Evolutionary conservation across 2,329 filamentous ascomycete species (phyloP).

Genomic region (Colletotrichum salicis): DNA sequence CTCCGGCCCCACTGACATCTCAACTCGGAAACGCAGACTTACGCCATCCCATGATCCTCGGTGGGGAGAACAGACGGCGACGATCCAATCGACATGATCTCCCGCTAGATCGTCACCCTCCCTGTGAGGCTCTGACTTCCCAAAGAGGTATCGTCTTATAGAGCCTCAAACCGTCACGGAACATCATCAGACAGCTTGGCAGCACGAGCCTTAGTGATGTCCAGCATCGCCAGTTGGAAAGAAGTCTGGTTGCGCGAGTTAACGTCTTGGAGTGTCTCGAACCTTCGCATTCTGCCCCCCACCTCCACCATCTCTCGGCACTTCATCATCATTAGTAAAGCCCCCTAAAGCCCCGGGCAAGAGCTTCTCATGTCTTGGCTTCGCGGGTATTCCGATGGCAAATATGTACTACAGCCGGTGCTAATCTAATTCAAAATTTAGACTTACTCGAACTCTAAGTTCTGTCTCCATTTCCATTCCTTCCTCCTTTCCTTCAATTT

Average conservation of each 20-base stretch:
- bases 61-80: conserved; percentile 23
- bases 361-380: conserved; percentile 20
- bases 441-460: conserved; percentile 14
- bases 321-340: conserved; percentile 19
- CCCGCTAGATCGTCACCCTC: conserved; percentile 27
- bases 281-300: not conserved
- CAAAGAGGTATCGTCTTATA: conserved; percentile 25
- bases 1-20: conserved; percentile 23
- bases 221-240: not conserved
- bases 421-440: conserved; percentile 33
- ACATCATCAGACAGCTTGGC: conserved; percentile 34
- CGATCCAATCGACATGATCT: conserved; percentile 35
- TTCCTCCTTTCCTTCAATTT: conserved; percentile 7
- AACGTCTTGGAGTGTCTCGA: not conserved
- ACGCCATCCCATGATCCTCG: conserved; percentile 28
- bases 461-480: not conserved
- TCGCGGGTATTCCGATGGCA: conserved; percentile 4
- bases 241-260: conserved; percentile 4
- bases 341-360: not conserved
- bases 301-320: conserved; percentile 4
- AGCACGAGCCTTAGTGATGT: conserved; percentile 10
- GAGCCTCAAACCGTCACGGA: conserved; percentile 35
- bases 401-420: conserved; percentile 8
- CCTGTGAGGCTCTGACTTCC: conserved; percentile 8
- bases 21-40: conserved; percentile 30